These are phyloP conservation scores for Artemisia annua DNA, from an alignment of 129 eudicot genomes.

Conservation along the genomic window DNA sequence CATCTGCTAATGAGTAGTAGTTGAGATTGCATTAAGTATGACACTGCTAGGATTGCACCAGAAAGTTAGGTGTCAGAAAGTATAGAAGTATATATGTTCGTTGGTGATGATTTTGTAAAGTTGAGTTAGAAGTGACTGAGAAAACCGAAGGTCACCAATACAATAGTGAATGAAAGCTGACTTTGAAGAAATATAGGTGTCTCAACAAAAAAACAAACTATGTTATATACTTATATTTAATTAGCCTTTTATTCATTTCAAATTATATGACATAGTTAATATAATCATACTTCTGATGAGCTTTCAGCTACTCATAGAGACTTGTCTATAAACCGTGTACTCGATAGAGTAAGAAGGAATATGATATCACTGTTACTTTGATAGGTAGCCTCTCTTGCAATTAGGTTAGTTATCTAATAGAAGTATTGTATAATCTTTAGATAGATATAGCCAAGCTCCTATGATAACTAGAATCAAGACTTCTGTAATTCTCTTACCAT, in stretches of 20 bases:
- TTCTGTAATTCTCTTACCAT: neutral
- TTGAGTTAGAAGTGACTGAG: neutral
- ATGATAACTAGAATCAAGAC: neutral
- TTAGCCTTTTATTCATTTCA: neutral
- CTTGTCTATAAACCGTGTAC: neutral
- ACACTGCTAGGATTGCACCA: conserved; percentile 5
- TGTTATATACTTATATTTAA: neutral
- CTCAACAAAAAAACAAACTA: neutral
- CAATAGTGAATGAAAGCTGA: neutral
- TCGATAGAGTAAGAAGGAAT: neutral
- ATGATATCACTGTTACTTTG: neutral
- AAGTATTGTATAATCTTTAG: neutral
- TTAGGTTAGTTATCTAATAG: too few relatives aligned
- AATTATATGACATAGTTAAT: neutral
- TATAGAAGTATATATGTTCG: neutral
- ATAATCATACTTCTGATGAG: neutral
- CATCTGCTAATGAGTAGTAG: neutral
- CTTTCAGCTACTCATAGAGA: neutral
- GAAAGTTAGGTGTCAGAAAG: neutral
- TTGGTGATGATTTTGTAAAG: neutral
- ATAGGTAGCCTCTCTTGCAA: neutral
- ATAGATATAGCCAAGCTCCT: neutral
- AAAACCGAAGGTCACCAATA: neutral
- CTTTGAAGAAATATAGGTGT: neutral
- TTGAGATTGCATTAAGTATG: neutral